Base-by-base conservation (phyloP, 2,329 filamentous ascomycete genomes). In the Sporothrix humicola region DNA sequence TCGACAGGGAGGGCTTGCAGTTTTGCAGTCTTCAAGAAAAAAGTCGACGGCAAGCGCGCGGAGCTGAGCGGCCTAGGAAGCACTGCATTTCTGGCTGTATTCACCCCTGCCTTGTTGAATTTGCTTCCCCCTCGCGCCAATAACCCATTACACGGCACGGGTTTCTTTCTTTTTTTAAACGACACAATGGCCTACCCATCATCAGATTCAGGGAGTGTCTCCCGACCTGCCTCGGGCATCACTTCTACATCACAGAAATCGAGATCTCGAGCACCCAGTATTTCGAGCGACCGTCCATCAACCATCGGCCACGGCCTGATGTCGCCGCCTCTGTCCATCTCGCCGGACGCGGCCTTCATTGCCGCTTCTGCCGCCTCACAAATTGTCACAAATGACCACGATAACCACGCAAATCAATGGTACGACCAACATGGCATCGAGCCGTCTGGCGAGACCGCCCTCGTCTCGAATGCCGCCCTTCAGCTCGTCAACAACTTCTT, bases 401-500 rank as follows among this genome's bases (percentile, higher is more conserved):
- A 95, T 79, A 90, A 88, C 77, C 90, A 92, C 79, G 87, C 90
- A 74, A 89, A 90, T 77, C 85, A 90, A 69, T 91, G 91, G 86
- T 89, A 90, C 78, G 89, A 93, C 79, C 88, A 92, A 75, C 87
- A 92, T 77, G 89, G 89, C 69, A 86, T 91, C 72, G 88, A 91
- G 76, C 87, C 89, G 0, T 88, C 88, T 4, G 87, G 87, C 73
- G 91, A 93, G 77, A 89, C 91, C 20, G 92, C 92, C 20, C 81
- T 92, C 68, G 92, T 97, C 73, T 91, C 94, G 0, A 85, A 87
- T 1, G 87, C 88, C 42, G 93, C 96, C 0, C 85, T 98, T 52
- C 86, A 87, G 58, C 87, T 97, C 10, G 88, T 98, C 79, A 99
- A 99, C 83, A 90, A 88, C 78, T 99, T 99, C 80, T 88, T 99